Base-by-base conservation (phyloP, 257 asterid species). In the Rubia yunnanensis region DNA sequence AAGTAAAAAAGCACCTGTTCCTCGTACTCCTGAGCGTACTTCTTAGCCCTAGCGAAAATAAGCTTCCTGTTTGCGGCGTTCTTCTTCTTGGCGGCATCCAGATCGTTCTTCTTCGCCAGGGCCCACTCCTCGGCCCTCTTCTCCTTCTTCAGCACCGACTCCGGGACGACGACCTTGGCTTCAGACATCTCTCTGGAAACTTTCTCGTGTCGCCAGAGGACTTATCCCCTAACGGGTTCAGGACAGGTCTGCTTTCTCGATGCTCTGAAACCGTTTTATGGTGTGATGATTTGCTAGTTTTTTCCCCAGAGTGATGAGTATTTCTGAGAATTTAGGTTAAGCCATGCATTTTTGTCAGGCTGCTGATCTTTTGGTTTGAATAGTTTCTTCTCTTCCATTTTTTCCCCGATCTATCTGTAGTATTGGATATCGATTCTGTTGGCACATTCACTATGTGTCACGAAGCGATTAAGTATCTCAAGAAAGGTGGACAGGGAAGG, bases 151-250 rank as follows among this genome's bases (percentile, higher is more conserved):
- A n/a, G n/a, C n/a, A n/a, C n/a, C n/a, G n/a, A n/a, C n/a, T n/a
- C n/a, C n/a, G n/a, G n/a, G n/a, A n/a, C n/a, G n/a, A n/a, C n/a
- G n/a, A n/a, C n/a, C n/a, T 83, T 75, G 70, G 88, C 83, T 65
- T 95, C 96, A n/a, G 96, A n/a, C n/a, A n/a, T n/a, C n/a, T n/a
- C n/a, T n/a, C 98, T 58, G 96, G 98, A 36, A 91, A 91, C 78
- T 88, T 91, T 71, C 95, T 91, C 0, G 91, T 70, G 17, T 73
- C 96, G 3, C 84, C 98, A 11, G 96, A 91, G 86, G 96, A 91
- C 75, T 82, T 91, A 63, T 86, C 98, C 22, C 95, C 95, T 53
- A 88, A 91, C 41, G 98, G 96, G 10, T 91, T 91, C 22, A 84
- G 82, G 73, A 91, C 98, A 83, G 98, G 96, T 88, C 66, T 74